Conservation (phyloP, 192 early-diverging fungal genomes). For the Bifiguratus adelaidae region DNA sequence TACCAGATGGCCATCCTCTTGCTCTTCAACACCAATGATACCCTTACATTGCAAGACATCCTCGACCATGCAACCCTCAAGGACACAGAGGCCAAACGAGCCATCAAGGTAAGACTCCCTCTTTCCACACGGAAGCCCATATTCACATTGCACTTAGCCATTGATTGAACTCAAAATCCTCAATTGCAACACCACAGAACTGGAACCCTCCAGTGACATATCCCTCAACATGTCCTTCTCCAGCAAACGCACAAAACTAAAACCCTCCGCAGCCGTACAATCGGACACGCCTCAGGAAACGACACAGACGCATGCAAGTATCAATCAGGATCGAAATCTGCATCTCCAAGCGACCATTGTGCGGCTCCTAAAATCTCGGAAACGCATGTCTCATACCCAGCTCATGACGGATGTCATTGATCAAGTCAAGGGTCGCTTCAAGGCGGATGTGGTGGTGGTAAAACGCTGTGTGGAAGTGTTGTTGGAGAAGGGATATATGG, state of each 20-base stretch:
- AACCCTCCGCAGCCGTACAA: conserved; percentile 48
- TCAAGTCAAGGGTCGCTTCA: conserved; percentile 56
- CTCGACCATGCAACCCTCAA: conserved; percentile 37
- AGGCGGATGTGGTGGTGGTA: conserved; percentile 59
- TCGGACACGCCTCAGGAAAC: conserved; percentile 50
- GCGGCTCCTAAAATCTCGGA: conserved; percentile 74
- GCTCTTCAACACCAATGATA: conserved; percentile 47
- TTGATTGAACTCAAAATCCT: conserved; percentile 44
- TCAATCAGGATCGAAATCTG: conserved; percentile 71
- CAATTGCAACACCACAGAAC: conserved; percentile 2
- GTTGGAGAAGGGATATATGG: conserved; percentile 77
- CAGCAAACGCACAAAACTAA: conserved; percentile 77
- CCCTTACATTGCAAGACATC: conserved; percentile 40
- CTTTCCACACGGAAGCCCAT: background rate
- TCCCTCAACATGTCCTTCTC: conserved; percentile 38
- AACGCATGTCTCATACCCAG: conserved; percentile 50
- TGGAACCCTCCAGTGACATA: conserved; percentile 9
- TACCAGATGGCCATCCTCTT: conserved; percentile 60
- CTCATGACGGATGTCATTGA: conserved; percentile 69
- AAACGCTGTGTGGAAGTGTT: conserved; percentile 81
- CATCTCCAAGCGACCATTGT: conserved; percentile 82
- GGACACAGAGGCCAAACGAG: conserved; percentile 37
- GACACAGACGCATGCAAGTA: conserved; percentile 40
- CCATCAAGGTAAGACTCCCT: conserved; percentile 38
- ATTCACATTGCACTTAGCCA: conserved; percentile 21